Evolutionary conservation across 2,329 filamentous ascomycete species (phyloP).

Genomic region (Bipolaris oryzae): DNA sequence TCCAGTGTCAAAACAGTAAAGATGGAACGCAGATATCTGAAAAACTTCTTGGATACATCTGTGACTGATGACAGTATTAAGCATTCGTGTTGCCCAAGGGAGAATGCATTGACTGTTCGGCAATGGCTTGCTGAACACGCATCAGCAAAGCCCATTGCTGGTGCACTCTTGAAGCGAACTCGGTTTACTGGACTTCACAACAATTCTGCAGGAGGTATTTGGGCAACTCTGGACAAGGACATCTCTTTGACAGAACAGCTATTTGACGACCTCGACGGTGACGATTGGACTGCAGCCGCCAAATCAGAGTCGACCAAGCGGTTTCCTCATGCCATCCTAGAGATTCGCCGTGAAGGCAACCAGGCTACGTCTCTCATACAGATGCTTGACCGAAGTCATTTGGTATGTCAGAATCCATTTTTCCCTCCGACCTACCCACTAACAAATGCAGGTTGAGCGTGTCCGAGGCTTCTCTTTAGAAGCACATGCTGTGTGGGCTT

Average conservation of each 20-base stretch:
- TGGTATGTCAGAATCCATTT: slow-evolving; percentile 43
- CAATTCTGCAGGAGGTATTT: slow-evolving; percentile 49
- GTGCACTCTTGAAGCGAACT: slow-evolving; percentile 53
- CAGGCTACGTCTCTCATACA: slow-evolving; percentile 49
- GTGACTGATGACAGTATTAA: slow-evolving; percentile 21
- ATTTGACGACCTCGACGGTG: slow-evolving; percentile 33
- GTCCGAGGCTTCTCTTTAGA: slow-evolving; percentile 61
- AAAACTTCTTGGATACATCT: slow-evolving; percentile 47
- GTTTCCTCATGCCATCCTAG: slow-evolving; percentile 60
- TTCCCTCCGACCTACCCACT: slow-evolving; percentile 17
- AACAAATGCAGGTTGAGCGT: slow-evolving; percentile 51
- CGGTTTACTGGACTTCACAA: slow-evolving; percentile 58
- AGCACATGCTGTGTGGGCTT: slow-evolving; percentile 59
- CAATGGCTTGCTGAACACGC: slow-evolving; percentile 54
- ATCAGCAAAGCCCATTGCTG: slow-evolving; percentile 55
- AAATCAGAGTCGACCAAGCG: slow-evolving; percentile 24
- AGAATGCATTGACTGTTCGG: slow-evolving; percentile 38
- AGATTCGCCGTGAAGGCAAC: slow-evolving; percentile 57
- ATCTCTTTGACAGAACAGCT: slow-evolving; percentile 50
- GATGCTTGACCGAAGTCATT: slow-evolving; percentile 54
- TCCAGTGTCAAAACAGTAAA: slow-evolving; percentile 38
- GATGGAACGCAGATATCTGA: slow-evolving; percentile 52
- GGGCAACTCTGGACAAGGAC: slow-evolving; percentile 57
- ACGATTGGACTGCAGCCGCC: slow-evolving; percentile 40
- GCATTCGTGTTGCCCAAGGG: slow-evolving; percentile 9